Evolutionary conservation across 108 stramenopile species (phyloP).

Genomic region (Skeletonema costatum): DNA sequence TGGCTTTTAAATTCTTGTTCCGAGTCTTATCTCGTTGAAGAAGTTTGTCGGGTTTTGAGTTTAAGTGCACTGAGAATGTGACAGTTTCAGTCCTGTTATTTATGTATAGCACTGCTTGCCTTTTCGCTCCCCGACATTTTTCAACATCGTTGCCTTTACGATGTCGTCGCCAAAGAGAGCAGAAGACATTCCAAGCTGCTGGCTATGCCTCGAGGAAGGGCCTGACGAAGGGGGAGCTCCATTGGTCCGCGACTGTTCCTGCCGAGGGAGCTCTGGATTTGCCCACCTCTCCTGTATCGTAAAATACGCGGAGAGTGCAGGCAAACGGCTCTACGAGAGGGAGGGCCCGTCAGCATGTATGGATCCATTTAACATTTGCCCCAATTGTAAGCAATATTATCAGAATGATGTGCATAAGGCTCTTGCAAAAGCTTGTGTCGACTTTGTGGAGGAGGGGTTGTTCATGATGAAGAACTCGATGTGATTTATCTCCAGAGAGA

Average conservation of each 20-base stretch:
- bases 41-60: no score
- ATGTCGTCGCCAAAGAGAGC: no score
- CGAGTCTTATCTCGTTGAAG: no score
- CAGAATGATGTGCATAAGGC: neutral
- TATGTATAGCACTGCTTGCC: no score
- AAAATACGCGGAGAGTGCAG: neutral
- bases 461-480: neutral
- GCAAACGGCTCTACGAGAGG: neutral
- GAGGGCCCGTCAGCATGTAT: no score
- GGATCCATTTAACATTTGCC: neutral
- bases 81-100: no score
- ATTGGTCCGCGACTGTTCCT: neutral
- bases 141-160: no score
- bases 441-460: neutral
- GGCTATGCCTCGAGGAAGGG: neutral
- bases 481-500: neutral
- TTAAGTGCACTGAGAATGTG: no score
- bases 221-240: slow-evolving; percentile 4
- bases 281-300: slow-evolving; percentile 14
- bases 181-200: neutral
- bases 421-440: neutral
- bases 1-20: no score
- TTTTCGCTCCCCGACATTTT: no score
- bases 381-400: neutral
- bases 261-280: neutral